A percentile compares a stretch with the other conserved stretches of the same genome.
These are phyloP conservation scores for Kluyveromyces sp. DNA, from an alignment of 1,139 yeast genomes.

Conservation along the genomic window DNA sequence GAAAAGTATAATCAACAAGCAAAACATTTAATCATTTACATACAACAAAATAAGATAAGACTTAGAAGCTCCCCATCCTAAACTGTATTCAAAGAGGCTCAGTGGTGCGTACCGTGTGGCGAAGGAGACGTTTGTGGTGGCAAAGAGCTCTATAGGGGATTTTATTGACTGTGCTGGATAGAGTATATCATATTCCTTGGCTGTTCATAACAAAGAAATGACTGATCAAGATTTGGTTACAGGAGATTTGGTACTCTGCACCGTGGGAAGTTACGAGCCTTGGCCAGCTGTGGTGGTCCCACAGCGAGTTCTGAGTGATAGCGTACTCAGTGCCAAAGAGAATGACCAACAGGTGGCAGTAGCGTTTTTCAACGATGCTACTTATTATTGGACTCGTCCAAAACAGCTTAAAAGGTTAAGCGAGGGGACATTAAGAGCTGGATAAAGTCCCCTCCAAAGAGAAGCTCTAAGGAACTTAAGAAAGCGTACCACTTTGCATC, in stretches of 20 bases:
- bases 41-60: too few relatives aligned
- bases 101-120: too few relatives aligned
- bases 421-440: constrained; percentile 13
- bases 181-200: not conserved
- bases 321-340: constrained; percentile 24
- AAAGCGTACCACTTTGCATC: constrained; percentile 27
- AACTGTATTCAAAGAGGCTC: too few relatives aligned
- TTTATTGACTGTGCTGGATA: not conserved
- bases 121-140: too few relatives aligned
- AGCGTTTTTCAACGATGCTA: constrained; percentile 31
- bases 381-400: constrained; percentile 31
- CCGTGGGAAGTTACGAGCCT: constrained; percentile 30
- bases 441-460: constrained; percentile 12
- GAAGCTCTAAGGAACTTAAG: constrained; percentile 16
- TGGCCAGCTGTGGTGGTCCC: constrained; percentile 36
- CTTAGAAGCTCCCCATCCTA: too few relatives aligned
- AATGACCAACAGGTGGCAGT: constrained; percentile 26
- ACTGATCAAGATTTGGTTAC: constrained; percentile 21
- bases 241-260: constrained; percentile 32
- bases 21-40: too few relatives aligned
- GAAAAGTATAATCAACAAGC: too few relatives aligned
- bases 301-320: constrained; percentile 25
- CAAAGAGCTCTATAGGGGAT: too few relatives aligned
- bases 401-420: constrained; percentile 20
- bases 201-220: not conserved